Conservation (phyloP, 495 filamentous ascomycete species). For the Jackrogersella minutella region DNA sequence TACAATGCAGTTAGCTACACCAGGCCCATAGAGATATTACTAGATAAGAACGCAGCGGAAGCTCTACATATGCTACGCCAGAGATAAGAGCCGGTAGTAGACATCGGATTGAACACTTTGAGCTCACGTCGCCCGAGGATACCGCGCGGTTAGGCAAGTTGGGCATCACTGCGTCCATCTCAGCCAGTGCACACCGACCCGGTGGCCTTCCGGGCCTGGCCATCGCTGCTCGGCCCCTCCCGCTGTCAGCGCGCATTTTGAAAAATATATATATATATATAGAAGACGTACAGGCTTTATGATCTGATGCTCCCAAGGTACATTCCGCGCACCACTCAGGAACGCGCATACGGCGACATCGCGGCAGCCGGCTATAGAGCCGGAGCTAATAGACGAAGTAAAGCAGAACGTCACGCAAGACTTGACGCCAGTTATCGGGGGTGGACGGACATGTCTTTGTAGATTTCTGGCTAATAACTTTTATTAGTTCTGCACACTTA, state of each 20-base stretch:
- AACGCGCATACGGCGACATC: slow-evolving; percentile 70
- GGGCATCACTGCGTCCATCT: slow-evolving; percentile 69
- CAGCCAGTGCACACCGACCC: slow-evolving; percentile 72
- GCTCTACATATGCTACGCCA: slow-evolving; percentile 58
- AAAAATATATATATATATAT: slow-evolving; percentile 66
- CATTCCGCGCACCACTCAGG: slow-evolving; percentile 61
- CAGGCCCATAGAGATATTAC: slow-evolving; percentile 74
- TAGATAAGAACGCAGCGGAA: slow-evolving; percentile 69
- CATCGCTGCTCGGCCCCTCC: slow-evolving; percentile 59
- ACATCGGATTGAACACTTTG: slow-evolving; percentile 70
- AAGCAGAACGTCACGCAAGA: slow-evolving; percentile 63
- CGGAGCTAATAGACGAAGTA: slow-evolving; percentile 53
- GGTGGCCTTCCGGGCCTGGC: slow-evolving; percentile 68
- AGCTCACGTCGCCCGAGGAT: slow-evolving; percentile 62
- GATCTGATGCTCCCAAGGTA: slow-evolving; percentile 68
- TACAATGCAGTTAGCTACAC: slow-evolving; percentile 68
- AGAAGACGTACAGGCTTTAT: slow-evolving; percentile 63
- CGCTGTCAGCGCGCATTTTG: slow-evolving; percentile 64
- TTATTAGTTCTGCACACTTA: too few relatives aligned
- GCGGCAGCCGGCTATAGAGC: slow-evolving; percentile 61
- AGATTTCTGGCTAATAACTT: slow-evolving; percentile 49
- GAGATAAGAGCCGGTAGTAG: slow-evolving; percentile 53
- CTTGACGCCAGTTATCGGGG: slow-evolving; percentile 59
- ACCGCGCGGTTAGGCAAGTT: slow-evolving; percentile 60
- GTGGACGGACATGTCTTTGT: slow-evolving; percentile 65